Evolutionary conservation across 2,329 filamentous ascomycete genomes (phyloP), one percentile per base, ranked within the genome.

Genomic region (Dactylellina leptospora): DNA sequence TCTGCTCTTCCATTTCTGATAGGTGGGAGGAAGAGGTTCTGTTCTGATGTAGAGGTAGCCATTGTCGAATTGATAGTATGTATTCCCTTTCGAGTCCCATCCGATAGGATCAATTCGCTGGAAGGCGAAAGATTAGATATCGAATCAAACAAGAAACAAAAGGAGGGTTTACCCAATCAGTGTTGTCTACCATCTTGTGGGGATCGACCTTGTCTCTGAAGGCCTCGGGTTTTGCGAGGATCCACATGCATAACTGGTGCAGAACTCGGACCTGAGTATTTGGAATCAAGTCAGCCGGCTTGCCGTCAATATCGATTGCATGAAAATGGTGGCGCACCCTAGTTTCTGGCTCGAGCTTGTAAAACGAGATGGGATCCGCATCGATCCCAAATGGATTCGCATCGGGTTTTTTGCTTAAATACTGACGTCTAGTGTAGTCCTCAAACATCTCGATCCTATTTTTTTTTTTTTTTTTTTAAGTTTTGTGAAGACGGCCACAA

Each of bases 1-100:
- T 23, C 3, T 83, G 47, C 59, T 73, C 75, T 84, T 86, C 79
- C 84, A 89, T 85, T 78, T 89, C 89, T 23, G 84, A 80, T 1
- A 84, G 79, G n/a, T 83, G 81, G 4, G 84, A 85, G 1, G 86
- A 83, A 0, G 87, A 11, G 89, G 85, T 70, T 96, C 91, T n/a
- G 90, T 92, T 73, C 90, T 84, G 62, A 93, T 90, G 79, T 99
- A 99, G 42, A 99, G 83, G 74, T 95, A 87, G 77, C 97, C 96
- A 79, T 99, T 95, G 76, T 97, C 93, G 2, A 99, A 85, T 2
- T 97, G 88, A 77, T 90, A 96, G 78, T 97, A 96, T 33, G 88
- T 88, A 36, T 92, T 88, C 74, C 96, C 93, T 48, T 96, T 84
- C 20, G 87, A 85, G 79, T 99, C 95, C 87, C 92, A 97, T 8